These are phyloP conservation scores for Ceratocystis huliohia DNA, from an alignment of 2,329 filamentous ascomycete species.

Conservation along the genomic window DNA sequence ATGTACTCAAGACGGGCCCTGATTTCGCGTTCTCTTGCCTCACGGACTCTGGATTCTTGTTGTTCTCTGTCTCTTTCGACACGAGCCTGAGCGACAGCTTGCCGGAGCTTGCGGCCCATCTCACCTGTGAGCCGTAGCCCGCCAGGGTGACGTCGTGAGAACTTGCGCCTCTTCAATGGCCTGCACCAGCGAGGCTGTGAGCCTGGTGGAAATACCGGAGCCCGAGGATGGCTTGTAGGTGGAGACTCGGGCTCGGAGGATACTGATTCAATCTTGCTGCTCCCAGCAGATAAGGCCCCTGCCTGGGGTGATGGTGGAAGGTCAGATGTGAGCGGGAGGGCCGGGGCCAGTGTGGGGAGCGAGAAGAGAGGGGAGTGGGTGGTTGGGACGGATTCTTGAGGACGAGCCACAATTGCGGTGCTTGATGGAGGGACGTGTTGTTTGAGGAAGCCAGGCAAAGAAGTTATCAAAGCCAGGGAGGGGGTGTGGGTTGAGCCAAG, in stretches of 20 bases:
- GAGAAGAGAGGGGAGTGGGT: not conserved
- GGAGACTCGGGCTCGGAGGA: not conserved
- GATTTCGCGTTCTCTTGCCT: not conserved
- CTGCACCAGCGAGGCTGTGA: not conserved
- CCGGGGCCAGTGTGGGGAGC: not conserved
- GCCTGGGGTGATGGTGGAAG: not conserved
- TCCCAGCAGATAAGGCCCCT: not conserved
- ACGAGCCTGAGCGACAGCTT: not conserved
- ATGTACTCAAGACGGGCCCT: not conserved
- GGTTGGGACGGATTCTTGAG: not conserved
- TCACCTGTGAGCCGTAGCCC: not conserved
- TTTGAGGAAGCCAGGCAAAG: not conserved
- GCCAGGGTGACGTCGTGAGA: not conserved
- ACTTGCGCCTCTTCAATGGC: not conserved
- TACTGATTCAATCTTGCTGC: not conserved
- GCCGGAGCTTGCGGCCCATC: conserved; percentile 2
- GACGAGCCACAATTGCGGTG: conserved; percentile 4
- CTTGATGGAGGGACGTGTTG: not conserved
- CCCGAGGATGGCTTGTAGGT: not conserved
- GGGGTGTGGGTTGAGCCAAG: not conserved
- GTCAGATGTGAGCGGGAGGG: not conserved
- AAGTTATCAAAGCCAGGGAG: not conserved
- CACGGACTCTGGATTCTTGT: not conserved
- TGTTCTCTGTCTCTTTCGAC: not conserved
- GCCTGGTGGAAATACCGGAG: not conserved